Conservation (phyloP, 108 stramenopile species). For the Heterococcus sp. region DNA sequence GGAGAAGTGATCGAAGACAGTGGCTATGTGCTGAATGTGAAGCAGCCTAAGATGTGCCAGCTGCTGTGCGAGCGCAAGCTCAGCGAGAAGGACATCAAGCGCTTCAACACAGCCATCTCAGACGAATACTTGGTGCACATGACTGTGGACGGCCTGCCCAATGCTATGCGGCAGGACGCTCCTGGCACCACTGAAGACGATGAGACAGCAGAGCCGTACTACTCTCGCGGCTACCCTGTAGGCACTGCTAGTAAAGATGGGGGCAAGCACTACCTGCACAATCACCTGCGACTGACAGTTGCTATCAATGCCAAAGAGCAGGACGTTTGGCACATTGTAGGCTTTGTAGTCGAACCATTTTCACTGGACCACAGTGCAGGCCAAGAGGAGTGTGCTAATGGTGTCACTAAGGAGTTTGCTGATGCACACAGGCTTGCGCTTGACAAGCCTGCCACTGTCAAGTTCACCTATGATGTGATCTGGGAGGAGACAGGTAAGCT, state of each 20-base stretch:
- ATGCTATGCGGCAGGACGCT: background rate
- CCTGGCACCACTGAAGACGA: too few relatives aligned
- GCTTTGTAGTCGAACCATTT: slow-evolving; percentile 77
- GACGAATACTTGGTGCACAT: background rate
- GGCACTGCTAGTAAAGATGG: background rate
- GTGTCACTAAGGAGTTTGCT: background rate
- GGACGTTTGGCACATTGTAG: slow-evolving; percentile 53
- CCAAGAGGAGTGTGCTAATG: background rate
- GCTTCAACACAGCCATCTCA: background rate
- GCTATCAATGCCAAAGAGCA: background rate
- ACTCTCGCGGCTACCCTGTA: background rate
- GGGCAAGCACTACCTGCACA: background rate
- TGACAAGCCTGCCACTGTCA: slow-evolving; percentile 33
- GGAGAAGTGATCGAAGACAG: background rate
- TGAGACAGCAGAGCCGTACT: background rate
- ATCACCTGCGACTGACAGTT: background rate
- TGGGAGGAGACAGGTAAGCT: slow-evolving; percentile 82
- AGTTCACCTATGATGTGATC: slow-evolving; percentile 87
- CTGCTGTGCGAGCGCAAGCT: background rate
- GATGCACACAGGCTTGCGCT: background rate
- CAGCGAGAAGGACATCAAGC: background rate
- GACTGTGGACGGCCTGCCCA: background rate
- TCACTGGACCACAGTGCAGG: slow-evolving; percentile 69
- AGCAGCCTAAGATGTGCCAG: background rate
- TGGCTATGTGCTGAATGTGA: background rate